These are phyloP conservation scores for Streptanthus diversifolius DNA, from an alignment of 345 rosid species.

Conservation along the genomic window DNA sequence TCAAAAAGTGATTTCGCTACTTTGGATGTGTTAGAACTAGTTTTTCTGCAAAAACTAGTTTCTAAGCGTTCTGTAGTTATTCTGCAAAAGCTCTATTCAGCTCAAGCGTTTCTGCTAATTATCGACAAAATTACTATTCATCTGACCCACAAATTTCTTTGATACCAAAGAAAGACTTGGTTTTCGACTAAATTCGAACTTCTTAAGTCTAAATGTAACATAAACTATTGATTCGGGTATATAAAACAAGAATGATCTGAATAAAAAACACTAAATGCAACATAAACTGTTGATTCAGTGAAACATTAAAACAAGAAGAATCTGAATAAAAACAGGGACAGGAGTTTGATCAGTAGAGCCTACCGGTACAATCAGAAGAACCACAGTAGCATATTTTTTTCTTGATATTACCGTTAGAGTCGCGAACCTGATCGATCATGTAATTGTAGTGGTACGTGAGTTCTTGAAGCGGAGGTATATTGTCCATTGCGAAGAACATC, in stretches of 20 bases:
- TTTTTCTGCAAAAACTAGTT: too few species aligned
- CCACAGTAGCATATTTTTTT: slow-evolving; percentile 75
- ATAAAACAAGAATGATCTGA: neutral
- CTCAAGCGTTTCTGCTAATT: too few species aligned
- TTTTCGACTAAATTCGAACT: neutral
- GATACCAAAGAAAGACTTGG: neutral
- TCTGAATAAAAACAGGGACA: neutral
- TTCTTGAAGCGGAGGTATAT: slow-evolving; percentile 90
- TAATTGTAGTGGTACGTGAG: slow-evolving; percentile 80
- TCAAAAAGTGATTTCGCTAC: neutral
- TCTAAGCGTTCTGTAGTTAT: too few species aligned
- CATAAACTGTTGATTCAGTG: neutral
- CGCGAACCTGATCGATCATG: slow-evolving; percentile 54
- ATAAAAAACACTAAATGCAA: neutral
- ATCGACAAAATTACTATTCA: too few species aligned
- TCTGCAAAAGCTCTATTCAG: neutral
- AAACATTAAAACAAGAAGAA: neutral
- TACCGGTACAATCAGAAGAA: slow-evolving; percentile 63
- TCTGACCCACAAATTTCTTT: too few species aligned
- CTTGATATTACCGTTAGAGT: slow-evolving; percentile 64
- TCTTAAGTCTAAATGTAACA: neutral
- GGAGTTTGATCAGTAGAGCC: slow-evolving; percentile 57
- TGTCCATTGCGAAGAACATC: slow-evolving; percentile 80
- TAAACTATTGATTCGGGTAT: neutral
- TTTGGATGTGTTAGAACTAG: too few species aligned